Percentiles rank a stretch among this genome's conserved stretches.
phyloP scores from a whole-genome alignment of 176 grass and related monocot genomes.

The Avena eriantha region DNA sequence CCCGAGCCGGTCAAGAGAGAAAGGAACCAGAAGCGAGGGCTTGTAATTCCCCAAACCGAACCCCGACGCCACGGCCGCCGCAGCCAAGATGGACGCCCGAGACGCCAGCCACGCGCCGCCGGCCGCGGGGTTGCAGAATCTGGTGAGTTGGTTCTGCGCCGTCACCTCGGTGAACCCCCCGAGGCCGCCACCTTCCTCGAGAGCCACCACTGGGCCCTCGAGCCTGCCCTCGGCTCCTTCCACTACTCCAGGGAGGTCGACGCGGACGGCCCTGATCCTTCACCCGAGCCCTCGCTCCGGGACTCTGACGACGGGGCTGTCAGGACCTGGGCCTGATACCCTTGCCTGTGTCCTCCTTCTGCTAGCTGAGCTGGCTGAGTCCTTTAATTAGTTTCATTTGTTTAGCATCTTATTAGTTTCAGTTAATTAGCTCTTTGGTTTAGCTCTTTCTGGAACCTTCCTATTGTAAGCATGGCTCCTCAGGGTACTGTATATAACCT shows the following conservation, averaged over 20 bases:
- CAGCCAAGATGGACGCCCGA: neutral
- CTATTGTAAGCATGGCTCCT: no score
- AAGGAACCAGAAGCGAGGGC: no score
- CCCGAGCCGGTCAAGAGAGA: no score
- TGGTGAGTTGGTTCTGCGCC: slow-evolving; percentile 71
- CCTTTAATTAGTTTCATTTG: no score
- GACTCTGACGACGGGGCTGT: neutral
- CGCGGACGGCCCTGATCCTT: slow-evolving; percentile 36
- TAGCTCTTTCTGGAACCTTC: no score
- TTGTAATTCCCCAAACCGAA: neutral
- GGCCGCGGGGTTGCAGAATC: slow-evolving; percentile 47
- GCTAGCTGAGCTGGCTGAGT: no score
- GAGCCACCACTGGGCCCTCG: slow-evolving; percentile 78
- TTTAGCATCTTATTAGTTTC: no score
- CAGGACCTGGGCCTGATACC: no score
- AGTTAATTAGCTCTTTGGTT: no score
- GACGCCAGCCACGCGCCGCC: slow-evolving; percentile 33
- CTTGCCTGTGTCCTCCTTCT: no score
- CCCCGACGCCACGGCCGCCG: slow-evolving; percentile 7
- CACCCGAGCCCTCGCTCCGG: slow-evolving; percentile 26
- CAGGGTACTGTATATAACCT: no score
- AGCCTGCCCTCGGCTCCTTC: slow-evolving; percentile 75
- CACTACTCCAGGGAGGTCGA: slow-evolving; percentile 51
- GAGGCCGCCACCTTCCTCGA: slow-evolving; percentile 87
- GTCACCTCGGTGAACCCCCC: slow-evolving; percentile 67